These are phyloP conservation scores for Quercus mongolica DNA, from an alignment of 306 rosid genomes.

Conservation along the genomic window DNA sequence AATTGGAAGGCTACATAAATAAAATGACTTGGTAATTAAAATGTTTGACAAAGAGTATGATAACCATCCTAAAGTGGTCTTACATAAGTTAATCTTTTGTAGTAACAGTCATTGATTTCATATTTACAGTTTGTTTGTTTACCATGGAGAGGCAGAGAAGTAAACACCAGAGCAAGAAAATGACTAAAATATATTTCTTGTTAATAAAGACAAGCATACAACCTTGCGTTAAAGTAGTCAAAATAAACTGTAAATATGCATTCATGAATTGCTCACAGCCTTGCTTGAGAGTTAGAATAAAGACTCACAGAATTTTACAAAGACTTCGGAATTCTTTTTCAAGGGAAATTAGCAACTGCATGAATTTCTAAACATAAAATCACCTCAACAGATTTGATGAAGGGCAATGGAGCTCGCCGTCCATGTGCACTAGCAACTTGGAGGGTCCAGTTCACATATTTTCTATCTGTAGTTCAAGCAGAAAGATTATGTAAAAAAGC, in stretches of 20 bases:
- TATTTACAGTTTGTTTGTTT: neutral
- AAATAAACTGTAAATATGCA: neutral
- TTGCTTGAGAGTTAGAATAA: neutral
- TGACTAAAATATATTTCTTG: neutral
- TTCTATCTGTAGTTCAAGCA: conserved; percentile 64
- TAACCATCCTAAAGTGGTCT: neutral
- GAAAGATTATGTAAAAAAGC: conserved; percentile 28
- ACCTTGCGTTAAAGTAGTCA: conserved; percentile 2
- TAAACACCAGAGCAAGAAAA: neutral
- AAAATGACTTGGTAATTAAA: neutral
- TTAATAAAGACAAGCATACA: conserved; percentile 6
- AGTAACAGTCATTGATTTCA: neutral
- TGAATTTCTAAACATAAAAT: conserved; percentile 23
- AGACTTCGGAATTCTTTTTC: neutral
- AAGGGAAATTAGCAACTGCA: conserved; percentile 21
- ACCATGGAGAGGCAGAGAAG: neutral
- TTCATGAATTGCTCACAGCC: neutral
- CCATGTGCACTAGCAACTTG: conserved; percentile 79
- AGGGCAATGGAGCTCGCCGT: conserved; percentile 75
- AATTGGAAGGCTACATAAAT: neutral
- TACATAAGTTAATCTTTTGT: neutral
- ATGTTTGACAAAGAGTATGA: neutral
- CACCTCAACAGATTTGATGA: conserved; percentile 88
- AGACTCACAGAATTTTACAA: neutral
- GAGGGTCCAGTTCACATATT: conserved; percentile 87